Base-by-base conservation (phyloP, 148 eudicot species). In the Chenopodium formosanum region DNA sequence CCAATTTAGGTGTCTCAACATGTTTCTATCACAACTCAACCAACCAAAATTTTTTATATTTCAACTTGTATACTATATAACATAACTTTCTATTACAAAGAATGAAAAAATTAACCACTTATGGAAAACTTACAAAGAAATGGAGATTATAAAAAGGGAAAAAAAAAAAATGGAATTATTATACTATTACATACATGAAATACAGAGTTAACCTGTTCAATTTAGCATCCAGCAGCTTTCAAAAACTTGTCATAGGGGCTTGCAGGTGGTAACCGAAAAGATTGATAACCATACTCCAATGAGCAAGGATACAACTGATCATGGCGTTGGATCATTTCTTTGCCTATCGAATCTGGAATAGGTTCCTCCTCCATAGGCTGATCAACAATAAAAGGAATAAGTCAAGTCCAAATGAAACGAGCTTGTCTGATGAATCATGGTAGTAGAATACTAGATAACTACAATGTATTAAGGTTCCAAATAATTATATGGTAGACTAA, bases 231-330 rank as follows among this genome's bases (percentile, higher is more conserved):
- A 2, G 98, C 94, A 10, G 98, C 98, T 81, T 88, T 91, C 87
- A 94, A 81, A 85, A 94, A 94, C 74, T 91, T 92, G 86, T 94
- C 98, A 17, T 92, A 94, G 34, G 98, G 98, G 80, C 98, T 94
- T 22, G 98, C 90, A 62, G 98, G 98, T 14, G 98, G 98, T 79
- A 94, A 72, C 76, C 89, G 88, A 85, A 94, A 92, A 47, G 97
- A 89, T 63, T 86, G 87, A 66, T 88, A 91, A 17, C 80, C 92
- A 66, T 84, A 85, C 74, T 92, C 93, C 4, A 84, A 82, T 25
- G 97, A 86, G 88, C 93, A 88, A 20, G 80, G 87, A 56, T 81
- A 73, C 60, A 86, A 73, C 75, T 87, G 88, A 79, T 90, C 84
- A 74, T 50, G 64, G 58, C 85, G 82, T 75, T 74, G 83, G 37